Conservation (phyloP, 371 early-diverging fungal species). For the Apophysomyces sp. region DNA sequence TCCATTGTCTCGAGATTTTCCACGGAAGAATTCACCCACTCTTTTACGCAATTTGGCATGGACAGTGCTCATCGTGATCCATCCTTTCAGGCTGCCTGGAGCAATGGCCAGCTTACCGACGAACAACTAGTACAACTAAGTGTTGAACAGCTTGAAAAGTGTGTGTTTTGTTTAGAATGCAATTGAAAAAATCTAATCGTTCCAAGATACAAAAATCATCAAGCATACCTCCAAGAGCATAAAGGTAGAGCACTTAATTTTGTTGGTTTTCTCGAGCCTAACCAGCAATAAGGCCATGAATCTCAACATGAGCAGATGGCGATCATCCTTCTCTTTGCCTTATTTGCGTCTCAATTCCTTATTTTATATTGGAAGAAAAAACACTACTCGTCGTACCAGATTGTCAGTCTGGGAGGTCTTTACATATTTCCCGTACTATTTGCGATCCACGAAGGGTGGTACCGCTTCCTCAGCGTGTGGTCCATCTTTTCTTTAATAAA, state of each 20-base stretch:
- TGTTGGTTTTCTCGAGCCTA: not conserved
- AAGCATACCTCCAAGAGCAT: slow-evolving; percentile 37
- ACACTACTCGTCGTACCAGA: slow-evolving; percentile 75
- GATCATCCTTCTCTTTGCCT: slow-evolving; percentile 67
- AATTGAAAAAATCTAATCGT: not conserved
- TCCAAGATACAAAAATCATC: slow-evolving; percentile 33
- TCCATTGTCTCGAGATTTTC: not conserved
- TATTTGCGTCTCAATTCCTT: slow-evolving; percentile 73
- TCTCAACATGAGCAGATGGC: slow-evolving; percentile 76
- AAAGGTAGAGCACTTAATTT: slow-evolving; percentile 30
- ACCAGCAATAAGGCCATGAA: slow-evolving; percentile 53
- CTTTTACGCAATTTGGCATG: slow-evolving; percentile 9
- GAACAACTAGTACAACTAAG: slow-evolving; percentile 31
- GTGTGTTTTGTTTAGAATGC: not conserved
- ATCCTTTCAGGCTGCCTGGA: slow-evolving; percentile 32
- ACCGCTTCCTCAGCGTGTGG: slow-evolving; percentile 47
- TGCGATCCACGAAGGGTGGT: slow-evolving; percentile 52
- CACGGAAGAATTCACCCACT: too few relatives aligned
- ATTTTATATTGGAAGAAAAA: slow-evolving; percentile 80
- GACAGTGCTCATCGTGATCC: slow-evolving; percentile 18
- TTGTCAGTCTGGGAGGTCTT: slow-evolving; percentile 70
- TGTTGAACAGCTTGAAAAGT: slow-evolving; percentile 39
- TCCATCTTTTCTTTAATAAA: slow-evolving; percentile 39
- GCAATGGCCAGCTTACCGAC: slow-evolving; percentile 28
- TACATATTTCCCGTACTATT: slow-evolving; percentile 66